Evolutionary conservation across 345 rosid genomes (phyloP).

Genomic region (Aurinia saxatilis): DNA sequence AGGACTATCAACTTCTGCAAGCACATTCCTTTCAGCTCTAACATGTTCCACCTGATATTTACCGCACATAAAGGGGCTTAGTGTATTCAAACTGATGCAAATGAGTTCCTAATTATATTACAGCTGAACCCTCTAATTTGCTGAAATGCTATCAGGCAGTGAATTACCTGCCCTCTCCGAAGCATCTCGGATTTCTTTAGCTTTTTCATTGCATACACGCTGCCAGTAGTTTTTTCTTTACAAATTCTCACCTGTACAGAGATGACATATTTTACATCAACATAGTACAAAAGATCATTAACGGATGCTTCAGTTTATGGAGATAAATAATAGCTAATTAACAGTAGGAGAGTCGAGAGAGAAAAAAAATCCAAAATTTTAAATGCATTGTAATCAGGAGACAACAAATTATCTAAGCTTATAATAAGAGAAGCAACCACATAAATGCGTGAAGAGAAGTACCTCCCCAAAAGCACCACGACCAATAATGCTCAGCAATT

Average conservation of each 20-base stretch:
- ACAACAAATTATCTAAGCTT: background rate
- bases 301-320: background rate
- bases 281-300: background rate
- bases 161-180: constrained; percentile 36
- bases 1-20: constrained; percentile 70
- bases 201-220: constrained; percentile 36
- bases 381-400: constrained; percentile 7
- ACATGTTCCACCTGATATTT: constrained; percentile 59
- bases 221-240: constrained; percentile 39
- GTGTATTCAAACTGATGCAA: background rate
- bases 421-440: background rate
- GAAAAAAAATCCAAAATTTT: background rate
- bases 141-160: background rate
- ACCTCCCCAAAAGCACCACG: constrained; percentile 55
- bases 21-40: constrained; percentile 62
- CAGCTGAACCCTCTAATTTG: background rate
- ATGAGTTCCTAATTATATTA: background rate
- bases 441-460: background rate
- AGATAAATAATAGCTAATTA: background rate
- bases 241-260: constrained; percentile 45
- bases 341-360: background rate
- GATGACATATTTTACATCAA: background rate
- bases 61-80: background rate
- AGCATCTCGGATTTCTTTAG: constrained; percentile 36
- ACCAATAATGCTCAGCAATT: constrained; percentile 41